Conservation (phyloP, 2,329 filamentous ascomycete genomes). For the Stachybotrys elegans region DNA sequence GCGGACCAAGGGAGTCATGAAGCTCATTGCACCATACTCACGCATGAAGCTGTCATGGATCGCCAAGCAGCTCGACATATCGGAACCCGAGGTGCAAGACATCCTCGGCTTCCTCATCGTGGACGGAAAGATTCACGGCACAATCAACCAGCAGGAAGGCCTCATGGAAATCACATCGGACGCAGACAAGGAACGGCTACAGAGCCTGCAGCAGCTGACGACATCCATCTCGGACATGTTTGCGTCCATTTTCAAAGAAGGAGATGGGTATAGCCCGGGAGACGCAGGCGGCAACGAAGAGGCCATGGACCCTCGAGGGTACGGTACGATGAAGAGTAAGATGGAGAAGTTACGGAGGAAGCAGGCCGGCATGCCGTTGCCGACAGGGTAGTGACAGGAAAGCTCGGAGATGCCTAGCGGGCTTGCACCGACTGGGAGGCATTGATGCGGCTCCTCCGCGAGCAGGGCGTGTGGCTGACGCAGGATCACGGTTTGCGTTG, state of each 20-base stretch:
- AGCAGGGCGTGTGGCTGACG: too few species aligned
- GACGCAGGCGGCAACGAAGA: slow-evolving; percentile 22
- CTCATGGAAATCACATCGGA: slow-evolving; percentile 74
- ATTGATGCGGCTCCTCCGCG: too few species aligned
- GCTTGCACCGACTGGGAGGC: too few species aligned
- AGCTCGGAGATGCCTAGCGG: too few species aligned
- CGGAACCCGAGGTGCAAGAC: slow-evolving; percentile 81
- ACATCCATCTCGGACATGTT: slow-evolving; percentile 65
- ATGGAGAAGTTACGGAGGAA: too few species aligned
- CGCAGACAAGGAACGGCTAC: slow-evolving; percentile 68
- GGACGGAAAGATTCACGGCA: slow-evolving; percentile 79
- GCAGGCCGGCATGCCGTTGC: too few species aligned
- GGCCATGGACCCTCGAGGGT: slow-evolving; percentile 15
- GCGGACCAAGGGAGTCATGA: slow-evolving; percentile 91
- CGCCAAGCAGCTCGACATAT: slow-evolving; percentile 81
- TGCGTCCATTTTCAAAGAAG: slow-evolving; percentile 68
- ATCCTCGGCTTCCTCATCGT: slow-evolving; percentile 94
- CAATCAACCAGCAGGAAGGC: slow-evolving; percentile 83
- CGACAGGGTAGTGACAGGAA: too few species aligned
- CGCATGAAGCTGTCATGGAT: slow-evolving; percentile 87
- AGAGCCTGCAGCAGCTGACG: slow-evolving; percentile 69
- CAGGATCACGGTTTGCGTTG: too few species aligned
- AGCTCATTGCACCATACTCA: slow-evolving; percentile 90
- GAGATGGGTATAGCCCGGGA: slow-evolving; percentile 57
- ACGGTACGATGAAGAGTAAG: slow-evolving; percentile 7